Base-by-base conservation (phyloP, 2,329 filamentous ascomycete genomes). In the Amylocarpus encephaloides region DNA sequence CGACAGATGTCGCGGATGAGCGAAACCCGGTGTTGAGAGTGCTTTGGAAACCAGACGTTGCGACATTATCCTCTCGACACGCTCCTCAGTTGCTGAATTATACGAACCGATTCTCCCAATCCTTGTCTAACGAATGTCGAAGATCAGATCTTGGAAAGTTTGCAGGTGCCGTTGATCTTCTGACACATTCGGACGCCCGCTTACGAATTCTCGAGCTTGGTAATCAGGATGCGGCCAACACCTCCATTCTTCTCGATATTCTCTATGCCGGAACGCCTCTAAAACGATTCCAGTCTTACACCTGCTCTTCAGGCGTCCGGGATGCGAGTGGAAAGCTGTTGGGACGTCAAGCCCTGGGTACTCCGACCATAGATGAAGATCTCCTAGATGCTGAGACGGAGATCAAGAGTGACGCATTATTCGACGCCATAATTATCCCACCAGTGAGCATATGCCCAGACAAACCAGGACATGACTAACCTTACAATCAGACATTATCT, bases 11-110 rank as follows among this genome's bases (percentile, higher is more conserved):
- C 13, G 33, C 15, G 18, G 45, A 43, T 1, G 45, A 55, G 32
- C 47, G 50, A 12, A 42, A 55, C 33, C 53, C 53, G 11, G 44
- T 47, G 22, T 43, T 55, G 7, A 43, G 50, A 39, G 32, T 53
- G 13, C 33, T 55, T 1, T 55, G 53, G 53, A 55, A 53, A 30
- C 53, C 50, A 18, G 45, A 48, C 30, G 36, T 55, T 10, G 40
- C 41, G 13, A 45, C 35, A 11, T 22, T 54, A 39, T 55, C n/a
- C 30, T 13, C 13, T 5, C n/a, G 26, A 34, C 15, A 51, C 35
- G 18, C 46, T 3, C 11, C 29, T n/a, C 15, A 22, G 18, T 42
- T 54, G 2, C 18, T 35, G 2, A n/a, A 26, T 15, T 46, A 54
- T 29, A 18, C 49, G n/a, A 40, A 48, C 9, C 42, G 38, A 22